Evolutionary conservation across 306 rosid genomes (phyloP).

Genomic region (Benincasa hispida): DNA sequence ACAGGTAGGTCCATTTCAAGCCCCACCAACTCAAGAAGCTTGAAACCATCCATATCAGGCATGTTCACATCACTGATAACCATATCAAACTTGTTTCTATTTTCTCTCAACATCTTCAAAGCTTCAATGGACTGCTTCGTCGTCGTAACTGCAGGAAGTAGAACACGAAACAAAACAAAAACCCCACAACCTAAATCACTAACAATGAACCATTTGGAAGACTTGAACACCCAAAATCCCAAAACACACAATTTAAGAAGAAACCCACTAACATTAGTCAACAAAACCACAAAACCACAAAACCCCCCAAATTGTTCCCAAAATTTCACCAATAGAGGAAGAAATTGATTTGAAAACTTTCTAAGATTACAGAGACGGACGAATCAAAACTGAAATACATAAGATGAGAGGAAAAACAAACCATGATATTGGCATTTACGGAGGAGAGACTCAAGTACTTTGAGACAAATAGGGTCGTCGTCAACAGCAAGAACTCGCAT

Average conservation of each 20-base stretch:
- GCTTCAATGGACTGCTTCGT: slow-evolving; percentile 56
- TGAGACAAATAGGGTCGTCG: slow-evolving; percentile 60
- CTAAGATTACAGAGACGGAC: background rate
- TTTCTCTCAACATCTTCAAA: slow-evolving; percentile 53
- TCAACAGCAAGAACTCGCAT: slow-evolving; percentile 90
- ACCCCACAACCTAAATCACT: background rate
- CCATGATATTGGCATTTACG: slow-evolving; percentile 73
- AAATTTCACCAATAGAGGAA: background rate
- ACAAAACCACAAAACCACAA: background rate
- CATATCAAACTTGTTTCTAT: slow-evolving; percentile 51
- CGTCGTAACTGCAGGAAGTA: slow-evolving; percentile 48
- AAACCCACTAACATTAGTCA: background rate
- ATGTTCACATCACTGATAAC: slow-evolving; percentile 78
- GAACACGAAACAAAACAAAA: background rate
- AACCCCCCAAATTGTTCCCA: background rate
- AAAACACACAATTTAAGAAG: background rate
- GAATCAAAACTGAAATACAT: background rate
- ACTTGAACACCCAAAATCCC: background rate
- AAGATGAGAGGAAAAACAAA: slow-evolving; percentile 16
- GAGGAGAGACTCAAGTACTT: slow-evolving; percentile 49
- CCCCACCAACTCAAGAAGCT: slow-evolving; percentile 70
- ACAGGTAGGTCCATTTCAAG: slow-evolving; percentile 91
- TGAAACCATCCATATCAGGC: slow-evolving; percentile 91
- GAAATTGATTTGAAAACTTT: background rate
- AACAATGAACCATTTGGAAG: background rate